Base-by-base conservation (phyloP, 768 basidiomycete genomes). In the Rubroboletus pulcherrimus region DNA sequence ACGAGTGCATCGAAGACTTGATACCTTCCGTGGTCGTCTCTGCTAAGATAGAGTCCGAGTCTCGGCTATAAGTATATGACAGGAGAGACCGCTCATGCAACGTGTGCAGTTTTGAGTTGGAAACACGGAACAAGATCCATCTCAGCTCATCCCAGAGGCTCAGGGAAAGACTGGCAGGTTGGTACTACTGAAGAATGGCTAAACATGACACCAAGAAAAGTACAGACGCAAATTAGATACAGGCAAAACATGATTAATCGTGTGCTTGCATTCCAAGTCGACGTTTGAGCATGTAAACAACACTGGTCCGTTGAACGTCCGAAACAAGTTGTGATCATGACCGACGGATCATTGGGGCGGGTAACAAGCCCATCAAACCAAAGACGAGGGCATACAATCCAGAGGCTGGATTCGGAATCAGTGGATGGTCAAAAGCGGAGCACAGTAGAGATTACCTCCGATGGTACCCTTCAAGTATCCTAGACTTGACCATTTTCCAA, bases 361-460 rank as follows among this genome's bases (percentile, higher is more conserved):
- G 86, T 49, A 91, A 72, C 21, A 91, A 75, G 3, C 88, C 89
- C 54, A 91, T 78, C 35, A 89, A 68, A n/a, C 89, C 89, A 64
- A 91, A 88, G 19, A 75, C 74, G 40, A 89, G 75, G 8, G 82
- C 82, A 61, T 91, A 91, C 44, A 89, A 67, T 10, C 84, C 85
- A 11, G 82, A 83, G 11, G 86, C 89, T 91, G 61, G 5, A 44
- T 41, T 46, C 19, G 14, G 38, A n/a, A 56, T 63, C 51, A 33
- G 56, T 42, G 39, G 29, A 12, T 30, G 41, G 52, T 31, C 38
- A 0, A 44, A 9, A n/a, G 12, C 1, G 40, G 14, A 52, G 9
- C 3, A 44, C 21, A 33, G 30, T 15, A 42, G 37, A 57, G 39
- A 71, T 52, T 63, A 87, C 87, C 82, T 59, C 82, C 89, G 45